phyloP scores from a whole-genome alignment of 129 eudicot species.

The Saposhnikovia divaricata region DNA sequence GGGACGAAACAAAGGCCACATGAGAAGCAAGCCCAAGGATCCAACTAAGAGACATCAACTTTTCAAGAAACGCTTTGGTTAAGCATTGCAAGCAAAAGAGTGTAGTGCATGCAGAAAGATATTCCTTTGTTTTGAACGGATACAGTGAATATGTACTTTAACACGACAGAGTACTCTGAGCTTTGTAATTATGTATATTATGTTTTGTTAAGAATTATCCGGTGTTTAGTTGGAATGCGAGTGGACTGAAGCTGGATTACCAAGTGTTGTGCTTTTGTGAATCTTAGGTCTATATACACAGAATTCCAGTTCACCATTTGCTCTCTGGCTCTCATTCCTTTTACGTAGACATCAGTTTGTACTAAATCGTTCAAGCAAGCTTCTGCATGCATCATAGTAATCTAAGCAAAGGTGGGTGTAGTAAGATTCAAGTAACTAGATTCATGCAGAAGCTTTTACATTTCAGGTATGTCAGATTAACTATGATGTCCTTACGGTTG shows the following conservation, averaged over 20 bases:
- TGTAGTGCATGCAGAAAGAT: neutral
- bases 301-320: neutral
- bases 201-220: neutral
- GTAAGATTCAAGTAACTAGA: no score
- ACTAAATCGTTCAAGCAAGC: neutral
- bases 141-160: neutral
- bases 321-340: neutral
- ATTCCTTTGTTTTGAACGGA: neutral
- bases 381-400: neutral
- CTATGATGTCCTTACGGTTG: no score
- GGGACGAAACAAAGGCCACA: slow-evolving; percentile 2
- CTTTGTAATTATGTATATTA: neutral
- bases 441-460: no score
- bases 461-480: no score
- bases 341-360: neutral
- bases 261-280: neutral
- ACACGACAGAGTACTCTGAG: neutral
- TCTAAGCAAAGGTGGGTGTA: neutral
- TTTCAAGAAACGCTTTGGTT: slow-evolving; percentile 5
- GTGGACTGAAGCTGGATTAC: neutral
- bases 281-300: neutral
- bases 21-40: slow-evolving; percentile 13
- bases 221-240: neutral
- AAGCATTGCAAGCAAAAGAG: neutral
- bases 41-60: slow-evolving; percentile 10